phyloP scores from a whole-genome alignment of 2,329 filamentous ascomycete genomes.

The Elsinoe perseae region DNA sequence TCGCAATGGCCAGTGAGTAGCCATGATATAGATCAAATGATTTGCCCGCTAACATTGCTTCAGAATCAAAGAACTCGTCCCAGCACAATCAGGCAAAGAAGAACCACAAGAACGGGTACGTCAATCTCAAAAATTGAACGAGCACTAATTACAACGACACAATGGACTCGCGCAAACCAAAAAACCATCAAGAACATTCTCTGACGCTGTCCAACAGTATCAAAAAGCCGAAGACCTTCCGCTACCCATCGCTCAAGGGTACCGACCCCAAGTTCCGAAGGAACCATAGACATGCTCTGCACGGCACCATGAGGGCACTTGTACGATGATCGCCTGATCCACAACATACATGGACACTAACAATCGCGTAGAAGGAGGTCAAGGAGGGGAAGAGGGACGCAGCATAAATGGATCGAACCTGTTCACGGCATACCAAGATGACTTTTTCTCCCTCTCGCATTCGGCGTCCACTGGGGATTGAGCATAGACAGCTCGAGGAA shows the following conservation, averaged over 20 bases:
- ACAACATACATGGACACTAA: constrained; percentile 21
- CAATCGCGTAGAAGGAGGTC: constrained; percentile 72
- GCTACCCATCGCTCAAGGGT: constrained; percentile 98
- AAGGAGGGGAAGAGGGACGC: constrained; percentile 91
- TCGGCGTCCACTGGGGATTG: constrained; percentile 5
- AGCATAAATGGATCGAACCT: constrained; percentile 51
- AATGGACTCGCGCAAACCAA: neutral
- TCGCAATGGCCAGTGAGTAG: constrained; percentile 65
- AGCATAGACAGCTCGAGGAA: constrained; percentile 14
- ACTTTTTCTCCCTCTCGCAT: constrained; percentile 3
- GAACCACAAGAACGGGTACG: constrained; percentile 98
- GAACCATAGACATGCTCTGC: constrained; percentile 99
- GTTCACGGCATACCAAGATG: neutral
- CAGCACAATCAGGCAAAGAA: constrained; percentile 98
- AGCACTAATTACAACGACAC: neutral
- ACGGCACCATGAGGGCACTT: constrained; percentile 96
- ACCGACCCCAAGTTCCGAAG: constrained; percentile 99
- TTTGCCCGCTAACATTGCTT: neutral
- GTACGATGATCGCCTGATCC: constrained; percentile 50
- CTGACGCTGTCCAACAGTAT: constrained; percentile 57
- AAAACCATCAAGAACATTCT: constrained; percentile 11
- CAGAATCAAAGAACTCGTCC: constrained; percentile 99
- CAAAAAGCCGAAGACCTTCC: constrained; percentile 99
- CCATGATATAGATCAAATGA: neutral
- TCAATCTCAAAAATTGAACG: constrained; percentile 22